These are phyloP conservation scores for Silene coronaria DNA, from an alignment of 179 eudicot genomes.

Conservation along the genomic window DNA sequence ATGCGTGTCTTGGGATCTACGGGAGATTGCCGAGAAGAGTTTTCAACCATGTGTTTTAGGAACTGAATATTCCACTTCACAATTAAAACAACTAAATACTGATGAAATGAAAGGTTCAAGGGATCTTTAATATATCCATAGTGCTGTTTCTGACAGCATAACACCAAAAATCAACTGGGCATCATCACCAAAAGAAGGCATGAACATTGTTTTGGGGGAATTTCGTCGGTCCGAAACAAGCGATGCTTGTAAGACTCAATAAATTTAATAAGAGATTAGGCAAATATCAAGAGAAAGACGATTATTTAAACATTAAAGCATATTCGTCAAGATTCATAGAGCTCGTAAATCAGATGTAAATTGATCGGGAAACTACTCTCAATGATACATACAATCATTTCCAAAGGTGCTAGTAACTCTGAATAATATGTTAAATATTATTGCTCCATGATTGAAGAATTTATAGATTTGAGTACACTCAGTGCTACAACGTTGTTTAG, in stretches of 20 bases:
- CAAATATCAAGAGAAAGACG: neutral
- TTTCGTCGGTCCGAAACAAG: neutral
- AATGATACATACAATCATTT: neutral
- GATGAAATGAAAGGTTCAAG: neutral
- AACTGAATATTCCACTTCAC: neutral
- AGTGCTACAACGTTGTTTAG: neutral
- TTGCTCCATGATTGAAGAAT: neutral
- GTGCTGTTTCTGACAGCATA: neutral
- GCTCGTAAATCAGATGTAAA: neutral
- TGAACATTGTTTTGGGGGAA: neutral
- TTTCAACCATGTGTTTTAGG: too few relatives aligned
- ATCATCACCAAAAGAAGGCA: neutral
- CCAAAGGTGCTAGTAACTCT: neutral
- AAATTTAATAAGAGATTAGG: neutral
- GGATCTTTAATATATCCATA: slow-evolving; percentile 1
- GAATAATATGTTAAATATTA: neutral
- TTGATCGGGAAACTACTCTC: neutral
- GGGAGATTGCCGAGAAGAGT: too few relatives aligned
- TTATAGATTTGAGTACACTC: neutral
- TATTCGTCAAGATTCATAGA: neutral
- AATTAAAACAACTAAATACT: neutral
- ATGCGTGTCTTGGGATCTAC: too few relatives aligned
- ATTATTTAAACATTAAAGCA: neutral
- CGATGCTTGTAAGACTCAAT: neutral
- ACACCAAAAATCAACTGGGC: neutral